Conservation (phyloP, 305 asterid genomes). For the Fraxinus greggii region DNA sequence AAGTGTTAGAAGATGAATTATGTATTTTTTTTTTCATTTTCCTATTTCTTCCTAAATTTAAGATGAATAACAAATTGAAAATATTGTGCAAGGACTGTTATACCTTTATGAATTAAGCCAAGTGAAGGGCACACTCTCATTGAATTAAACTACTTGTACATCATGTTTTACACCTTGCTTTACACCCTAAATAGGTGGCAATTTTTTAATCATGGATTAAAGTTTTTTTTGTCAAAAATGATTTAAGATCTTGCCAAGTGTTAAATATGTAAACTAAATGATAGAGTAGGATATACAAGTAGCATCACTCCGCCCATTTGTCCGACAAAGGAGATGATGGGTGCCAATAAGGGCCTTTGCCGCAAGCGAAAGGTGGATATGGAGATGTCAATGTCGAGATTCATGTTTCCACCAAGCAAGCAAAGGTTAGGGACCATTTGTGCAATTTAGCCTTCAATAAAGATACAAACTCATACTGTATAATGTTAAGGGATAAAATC, state of each 20-base stretch:
- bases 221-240: not conserved
- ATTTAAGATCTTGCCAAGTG: no score
- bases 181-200: not conserved
- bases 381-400: not conserved
- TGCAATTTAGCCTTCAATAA: not conserved
- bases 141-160: no score
- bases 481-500: no score
- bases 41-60: not conserved
- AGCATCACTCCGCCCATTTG: not conserved
- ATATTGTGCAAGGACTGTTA: not conserved
- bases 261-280: not conserved
- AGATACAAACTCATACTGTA: not conserved
- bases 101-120: not conserved
- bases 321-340: not conserved
- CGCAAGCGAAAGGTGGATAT: not conserved
- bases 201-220: not conserved
- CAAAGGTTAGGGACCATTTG: not conserved
- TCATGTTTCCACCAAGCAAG: not conserved
- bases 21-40: not conserved
- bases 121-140: not conserved
- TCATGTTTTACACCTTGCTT: not conserved
- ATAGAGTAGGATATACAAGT: not conserved
- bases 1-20: not conserved
- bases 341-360: not conserved
- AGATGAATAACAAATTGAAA: not conserved